phyloP scores from a whole-genome alignment of 805 yeast species.

The Teunomyces aglyptinius region DNA sequence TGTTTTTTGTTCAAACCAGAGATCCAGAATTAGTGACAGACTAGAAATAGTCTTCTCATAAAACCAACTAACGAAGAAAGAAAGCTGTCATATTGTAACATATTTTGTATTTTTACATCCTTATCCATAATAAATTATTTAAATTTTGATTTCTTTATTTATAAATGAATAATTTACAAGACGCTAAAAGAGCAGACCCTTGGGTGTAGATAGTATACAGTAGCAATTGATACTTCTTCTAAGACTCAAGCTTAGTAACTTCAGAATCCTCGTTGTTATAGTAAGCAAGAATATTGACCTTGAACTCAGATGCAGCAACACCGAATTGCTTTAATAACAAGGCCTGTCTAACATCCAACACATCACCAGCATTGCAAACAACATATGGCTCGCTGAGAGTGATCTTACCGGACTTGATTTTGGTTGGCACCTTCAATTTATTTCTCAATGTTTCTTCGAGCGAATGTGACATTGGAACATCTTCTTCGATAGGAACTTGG shows the following conservation, averaged over 20 bases:
- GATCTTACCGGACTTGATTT: conserved; percentile 85
- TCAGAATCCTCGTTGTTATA: conserved; percentile 60
- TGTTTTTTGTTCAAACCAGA: conserved; percentile 75
- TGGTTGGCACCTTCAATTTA: conserved; percentile 87
- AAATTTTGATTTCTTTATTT: not conserved
- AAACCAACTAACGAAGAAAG: not conserved
- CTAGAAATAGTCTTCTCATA: not conserved
- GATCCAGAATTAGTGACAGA: conserved; percentile 16
- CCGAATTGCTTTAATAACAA: conserved; percentile 93
- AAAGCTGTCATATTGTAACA: not conserved
- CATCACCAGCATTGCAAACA: conserved; percentile 79
- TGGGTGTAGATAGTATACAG: conserved; percentile 2
- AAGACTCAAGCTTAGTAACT: conserved; percentile 21
- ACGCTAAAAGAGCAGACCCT: conserved; percentile 2
- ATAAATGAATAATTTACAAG: conserved; percentile 1
- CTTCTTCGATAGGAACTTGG: conserved; percentile 83
- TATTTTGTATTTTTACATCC: not conserved
- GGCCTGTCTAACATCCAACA: conserved; percentile 86
- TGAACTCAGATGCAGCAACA: conserved; percentile 88
- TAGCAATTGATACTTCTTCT: not conserved
- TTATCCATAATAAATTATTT: not conserved
- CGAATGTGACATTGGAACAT: conserved; percentile 94
- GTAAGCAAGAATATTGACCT: conserved; percentile 73
- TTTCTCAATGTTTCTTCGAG: conserved; percentile 90
- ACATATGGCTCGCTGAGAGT: conserved; percentile 69